Conservation (phyloP, 2,329 filamentous ascomycete species). For the Venturia nashicola region DNA sequence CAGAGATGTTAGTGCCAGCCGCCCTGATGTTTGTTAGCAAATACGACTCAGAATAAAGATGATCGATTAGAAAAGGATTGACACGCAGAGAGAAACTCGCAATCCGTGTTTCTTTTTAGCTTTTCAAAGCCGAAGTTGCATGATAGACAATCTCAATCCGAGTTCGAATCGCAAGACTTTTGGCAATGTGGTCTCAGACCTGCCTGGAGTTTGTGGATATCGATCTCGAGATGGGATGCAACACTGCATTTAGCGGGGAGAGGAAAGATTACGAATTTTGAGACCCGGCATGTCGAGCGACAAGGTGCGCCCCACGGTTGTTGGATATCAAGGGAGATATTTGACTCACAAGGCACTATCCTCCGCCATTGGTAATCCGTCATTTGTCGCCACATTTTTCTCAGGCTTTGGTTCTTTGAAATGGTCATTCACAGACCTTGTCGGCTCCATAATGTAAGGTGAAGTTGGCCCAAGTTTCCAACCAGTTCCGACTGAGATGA, state of each 20-base stretch:
- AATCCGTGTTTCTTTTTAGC: background rate
- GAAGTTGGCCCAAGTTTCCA: conserved; percentile 5
- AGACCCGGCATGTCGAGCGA: background rate
- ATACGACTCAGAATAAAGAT: background rate
- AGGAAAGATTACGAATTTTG: background rate
- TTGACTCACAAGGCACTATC: background rate
- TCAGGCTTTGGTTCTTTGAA: background rate
- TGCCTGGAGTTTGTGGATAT: background rate
- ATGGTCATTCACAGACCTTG: background rate
- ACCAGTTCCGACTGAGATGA: conserved; percentile 12
- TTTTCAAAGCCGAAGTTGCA: background rate
- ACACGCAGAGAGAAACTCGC: background rate
- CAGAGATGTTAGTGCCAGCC: background rate
- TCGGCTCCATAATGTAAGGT: background rate
- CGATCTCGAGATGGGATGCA: background rate
- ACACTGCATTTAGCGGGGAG: background rate
- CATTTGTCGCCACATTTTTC: background rate
- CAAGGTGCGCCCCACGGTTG: background rate
- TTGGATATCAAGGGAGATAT: background rate
- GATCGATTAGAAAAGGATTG: background rate
- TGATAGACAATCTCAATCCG: too few relatives aligned
- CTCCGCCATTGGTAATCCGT: background rate
- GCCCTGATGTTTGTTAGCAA: background rate
- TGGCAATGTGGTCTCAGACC: background rate
- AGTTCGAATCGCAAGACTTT: background rate